Percentiles rank a stretch among this genome's conserved stretches.
These are phyloP conservation scores for Lachancea lanzarotensis DNA, from an alignment of 805 yeast species.

Conservation along the genomic window DNA sequence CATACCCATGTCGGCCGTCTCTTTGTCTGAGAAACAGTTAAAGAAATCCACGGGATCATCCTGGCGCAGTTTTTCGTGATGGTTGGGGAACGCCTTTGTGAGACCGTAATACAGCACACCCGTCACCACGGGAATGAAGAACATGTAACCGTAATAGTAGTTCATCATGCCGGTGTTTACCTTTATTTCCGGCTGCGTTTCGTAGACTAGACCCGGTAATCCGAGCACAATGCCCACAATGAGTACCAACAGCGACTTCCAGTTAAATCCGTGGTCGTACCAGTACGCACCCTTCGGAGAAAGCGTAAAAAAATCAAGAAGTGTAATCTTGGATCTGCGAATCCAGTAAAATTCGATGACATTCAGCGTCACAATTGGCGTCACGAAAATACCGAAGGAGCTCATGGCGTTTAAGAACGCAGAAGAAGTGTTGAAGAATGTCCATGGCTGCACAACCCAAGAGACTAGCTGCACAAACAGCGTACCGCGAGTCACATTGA, in stretches of 20 bases:
- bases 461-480: slow-evolving; percentile 30
- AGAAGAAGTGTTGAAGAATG: slow-evolving; percentile 34
- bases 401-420: slow-evolving; percentile 34
- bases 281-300: slow-evolving; percentile 19
- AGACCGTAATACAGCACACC: slow-evolving; percentile 14
- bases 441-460: slow-evolving; percentile 38
- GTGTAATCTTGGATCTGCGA: slow-evolving; percentile 27
- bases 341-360: slow-evolving; percentile 34
- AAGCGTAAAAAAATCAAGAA: slow-evolving; percentile 33
- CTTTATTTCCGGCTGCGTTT: slow-evolving; percentile 10
- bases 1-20: slow-evolving; percentile 14
- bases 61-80: slow-evolving; percentile 12
- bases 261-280: slow-evolving; percentile 17
- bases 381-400: slow-evolving; percentile 35
- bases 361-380: slow-evolving; percentile 34
- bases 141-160: slow-evolving; percentile 19
- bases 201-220: slow-evolving; percentile 19
- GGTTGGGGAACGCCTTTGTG: slow-evolving; percentile 12
- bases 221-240: slow-evolving; percentile 16
- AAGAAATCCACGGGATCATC: slow-evolving; percentile 20
- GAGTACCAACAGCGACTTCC: slow-evolving; percentile 13
- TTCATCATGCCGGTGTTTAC: slow-evolving; percentile 17
- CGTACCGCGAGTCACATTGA: slow-evolving; percentile 35
- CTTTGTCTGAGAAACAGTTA: slow-evolving; percentile 19
- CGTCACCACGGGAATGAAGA: slow-evolving; percentile 18